Percentiles rank a stretch among this genome's conserved stretches.
Conservation (phyloP, 441 rosid species). For the Geranium incanum region DNA sequence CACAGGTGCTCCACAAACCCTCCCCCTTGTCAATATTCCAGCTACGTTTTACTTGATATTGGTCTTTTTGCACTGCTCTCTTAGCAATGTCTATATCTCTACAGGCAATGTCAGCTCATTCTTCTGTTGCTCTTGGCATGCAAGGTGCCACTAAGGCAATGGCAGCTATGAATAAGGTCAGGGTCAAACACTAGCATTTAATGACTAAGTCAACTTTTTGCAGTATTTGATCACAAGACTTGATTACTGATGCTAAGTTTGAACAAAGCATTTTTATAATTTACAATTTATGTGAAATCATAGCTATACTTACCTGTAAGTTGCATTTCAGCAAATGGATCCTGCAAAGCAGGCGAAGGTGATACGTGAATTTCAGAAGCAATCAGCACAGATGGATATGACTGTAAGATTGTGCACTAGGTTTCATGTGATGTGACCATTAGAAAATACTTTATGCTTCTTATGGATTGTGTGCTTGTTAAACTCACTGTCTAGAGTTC, state of each 20-base stretch:
- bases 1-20: slow-evolving; percentile 46
- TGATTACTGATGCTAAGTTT: background rate
- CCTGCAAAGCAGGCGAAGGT: slow-evolving; percentile 79
- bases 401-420: slow-evolving; percentile 50
- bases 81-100: slow-evolving; percentile 23
- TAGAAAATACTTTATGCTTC: background rate
- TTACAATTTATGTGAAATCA: background rate
- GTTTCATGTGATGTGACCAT: slow-evolving; percentile 4
- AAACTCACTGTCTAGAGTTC: slow-evolving; percentile 20
- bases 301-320: slow-evolving; percentile 13
- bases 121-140: slow-evolving; percentile 81
- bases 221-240: background rate
- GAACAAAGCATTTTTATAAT: background rate
- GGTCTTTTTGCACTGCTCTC: slow-evolving; percentile 6
- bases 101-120: slow-evolving; percentile 93
- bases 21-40: background rate
- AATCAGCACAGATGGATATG: slow-evolving; percentile 91
- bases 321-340: slow-evolving; percentile 67
- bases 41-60: slow-evolving; percentile 7
- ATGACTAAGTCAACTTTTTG: background rate
- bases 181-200: slow-evolving; percentile 34
- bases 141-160: slow-evolving; percentile 86
- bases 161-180: slow-evolving; percentile 82
- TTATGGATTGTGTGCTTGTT: slow-evolving; percentile 9
- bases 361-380: slow-evolving; percentile 73